Conservation (phyloP, 2,329 filamentous ascomycete genomes). For the Aspergillus hiratsukae region DNA sequence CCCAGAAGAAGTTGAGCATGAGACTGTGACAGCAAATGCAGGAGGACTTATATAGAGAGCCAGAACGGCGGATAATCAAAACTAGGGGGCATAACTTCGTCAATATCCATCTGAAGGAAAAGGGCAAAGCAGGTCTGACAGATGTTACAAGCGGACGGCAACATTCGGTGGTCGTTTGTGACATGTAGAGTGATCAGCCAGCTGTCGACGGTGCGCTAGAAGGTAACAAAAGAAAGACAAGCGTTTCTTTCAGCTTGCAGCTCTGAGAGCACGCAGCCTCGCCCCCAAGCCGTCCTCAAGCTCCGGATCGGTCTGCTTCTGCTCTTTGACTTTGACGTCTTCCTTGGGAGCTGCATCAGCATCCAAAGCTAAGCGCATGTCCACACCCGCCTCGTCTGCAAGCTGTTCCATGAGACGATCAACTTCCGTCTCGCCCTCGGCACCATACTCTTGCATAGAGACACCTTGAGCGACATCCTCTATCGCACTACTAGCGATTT, state of each 20-base stretch:
- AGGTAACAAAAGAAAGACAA: not conserved
- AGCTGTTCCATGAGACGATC: constrained; percentile 43
- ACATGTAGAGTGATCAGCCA: not conserved
- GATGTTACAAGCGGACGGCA: not conserved
- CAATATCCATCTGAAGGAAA: not conserved
- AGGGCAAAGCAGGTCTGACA: not conserved
- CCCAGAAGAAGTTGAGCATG: not conserved
- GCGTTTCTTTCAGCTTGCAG: constrained; percentile 25
- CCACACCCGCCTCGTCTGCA: constrained; percentile 42
- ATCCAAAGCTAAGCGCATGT: constrained; percentile 38
- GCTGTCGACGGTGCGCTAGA: not conserved
- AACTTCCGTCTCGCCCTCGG: constrained; percentile 40
- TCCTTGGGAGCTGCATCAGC: constrained; percentile 36
- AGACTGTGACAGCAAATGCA: not conserved
- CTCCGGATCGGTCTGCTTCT: constrained; percentile 34
- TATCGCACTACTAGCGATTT: constrained; percentile 40
- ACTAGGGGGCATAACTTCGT: constrained; percentile 12
- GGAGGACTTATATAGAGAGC: not conserved
- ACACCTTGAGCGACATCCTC: constrained; percentile 40
- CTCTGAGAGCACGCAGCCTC: constrained; percentile 37
- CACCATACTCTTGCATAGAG: constrained; percentile 42
- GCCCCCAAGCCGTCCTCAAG: constrained; percentile 40
- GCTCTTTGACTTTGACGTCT: constrained; percentile 40
- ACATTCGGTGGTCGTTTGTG: not conserved
- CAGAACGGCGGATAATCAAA: constrained; percentile 11